These are phyloP conservation scores for Ploettnerulaceae sp. DNA, from an alignment of 2,329 filamentous ascomycete genomes.

Conservation along the genomic window DNA sequence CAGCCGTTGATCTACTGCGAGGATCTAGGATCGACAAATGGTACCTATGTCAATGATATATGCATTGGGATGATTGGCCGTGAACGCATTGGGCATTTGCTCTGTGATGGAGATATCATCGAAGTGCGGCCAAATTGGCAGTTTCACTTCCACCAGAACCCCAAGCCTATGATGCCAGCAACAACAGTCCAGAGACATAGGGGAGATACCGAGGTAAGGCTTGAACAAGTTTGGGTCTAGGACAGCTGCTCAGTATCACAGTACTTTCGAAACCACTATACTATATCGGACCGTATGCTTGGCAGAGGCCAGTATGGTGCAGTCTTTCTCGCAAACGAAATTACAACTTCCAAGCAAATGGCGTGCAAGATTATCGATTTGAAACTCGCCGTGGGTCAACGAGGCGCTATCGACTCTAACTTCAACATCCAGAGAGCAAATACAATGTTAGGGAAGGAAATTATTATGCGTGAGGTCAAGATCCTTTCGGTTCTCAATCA, in stretches of 20 bases:
- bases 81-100: constrained; percentile 39
- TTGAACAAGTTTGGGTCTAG: too few relatives aligned
- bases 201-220: constrained; percentile 36
- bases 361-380: constrained; percentile 65
- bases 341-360: constrained; percentile 51
- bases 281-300: constrained; percentile 45
- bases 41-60: constrained; percentile 47
- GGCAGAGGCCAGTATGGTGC: constrained; percentile 49
- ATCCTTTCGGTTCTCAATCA: constrained; percentile 50
- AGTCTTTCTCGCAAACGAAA: constrained; percentile 51
- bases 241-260: constrained; percentile 29
- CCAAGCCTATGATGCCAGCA: constrained; percentile 1
- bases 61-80: constrained; percentile 41
- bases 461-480: constrained; percentile 46
- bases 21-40: constrained; percentile 50
- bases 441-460: constrained; percentile 26
- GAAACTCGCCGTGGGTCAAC: constrained; percentile 20
- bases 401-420: neutral
- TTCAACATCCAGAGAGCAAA: neutral
- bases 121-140: constrained; percentile 36
- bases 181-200: constrained; percentile 29
- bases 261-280: constrained; percentile 45
- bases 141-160: constrained; percentile 36
- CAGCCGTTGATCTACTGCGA: constrained; percentile 48
- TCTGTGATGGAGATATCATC: constrained; percentile 48